phyloP scores from a whole-genome alignment of 2,329 filamentous ascomycete genomes.

The Fusarium sp. region DNA sequence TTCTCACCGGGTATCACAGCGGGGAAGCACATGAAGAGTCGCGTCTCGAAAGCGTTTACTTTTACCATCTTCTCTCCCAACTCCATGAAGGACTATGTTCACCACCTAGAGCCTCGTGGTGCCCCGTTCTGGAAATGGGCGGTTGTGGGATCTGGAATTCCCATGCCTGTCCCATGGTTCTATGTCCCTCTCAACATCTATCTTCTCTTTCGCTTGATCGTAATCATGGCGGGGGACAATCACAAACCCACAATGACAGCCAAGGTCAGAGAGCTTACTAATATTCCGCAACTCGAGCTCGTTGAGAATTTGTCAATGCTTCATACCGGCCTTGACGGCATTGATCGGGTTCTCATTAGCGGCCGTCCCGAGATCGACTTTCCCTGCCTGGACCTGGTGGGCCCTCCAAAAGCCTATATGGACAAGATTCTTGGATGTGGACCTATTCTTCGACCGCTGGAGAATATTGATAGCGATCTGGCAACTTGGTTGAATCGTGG shows the following conservation, averaged over 20 bases:
- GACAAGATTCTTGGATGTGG: neutral
- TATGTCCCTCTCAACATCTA: neutral
- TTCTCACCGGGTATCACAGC: neutral
- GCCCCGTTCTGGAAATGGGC: neutral
- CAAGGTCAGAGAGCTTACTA: neutral
- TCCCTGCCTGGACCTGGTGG: neutral
- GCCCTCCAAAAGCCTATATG: neutral
- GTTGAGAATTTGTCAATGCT: neutral
- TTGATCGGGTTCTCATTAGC: neutral
- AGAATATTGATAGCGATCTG: neutral
- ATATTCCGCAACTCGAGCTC: neutral
- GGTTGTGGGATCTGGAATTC: neutral
- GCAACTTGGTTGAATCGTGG: neutral
- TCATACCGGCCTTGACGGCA: neutral
- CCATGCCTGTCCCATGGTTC: neutral
- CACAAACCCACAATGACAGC: neutral
- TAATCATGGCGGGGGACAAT: neutral
- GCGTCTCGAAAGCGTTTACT: neutral
- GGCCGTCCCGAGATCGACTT: neutral
- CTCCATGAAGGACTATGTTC: neutral
- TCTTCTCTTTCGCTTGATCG: neutral
- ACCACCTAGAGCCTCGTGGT: neutral
- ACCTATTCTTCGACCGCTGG: neutral
- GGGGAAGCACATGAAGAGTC: neutral
- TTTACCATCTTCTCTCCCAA: neutral